These are phyloP conservation scores for Trypanosomatidae sp. DNA, from an alignment of 208 protist genomes.

Conservation along the genomic window DNA sequence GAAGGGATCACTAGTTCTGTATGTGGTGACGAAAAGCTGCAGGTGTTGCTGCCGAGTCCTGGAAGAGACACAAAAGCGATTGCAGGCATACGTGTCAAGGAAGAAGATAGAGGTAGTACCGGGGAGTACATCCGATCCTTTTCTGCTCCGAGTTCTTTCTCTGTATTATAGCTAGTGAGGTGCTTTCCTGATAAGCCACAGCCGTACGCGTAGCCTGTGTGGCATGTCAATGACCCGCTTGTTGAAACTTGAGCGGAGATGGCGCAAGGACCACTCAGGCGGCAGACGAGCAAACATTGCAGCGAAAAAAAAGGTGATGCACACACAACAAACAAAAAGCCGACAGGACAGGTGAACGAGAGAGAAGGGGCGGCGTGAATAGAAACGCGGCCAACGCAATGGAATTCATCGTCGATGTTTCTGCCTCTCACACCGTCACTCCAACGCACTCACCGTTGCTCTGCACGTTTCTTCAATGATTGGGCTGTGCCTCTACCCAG, in stretches of 20 bases:
- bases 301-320: neutral
- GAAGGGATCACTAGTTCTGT: neutral
- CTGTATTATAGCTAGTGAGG: neutral
- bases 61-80: neutral
- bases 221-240: neutral
- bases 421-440: neutral
- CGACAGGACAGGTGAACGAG: neutral
- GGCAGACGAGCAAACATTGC: neutral
- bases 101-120: neutral
- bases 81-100: neutral
- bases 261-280: neutral
- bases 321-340: neutral
- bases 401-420: neutral
- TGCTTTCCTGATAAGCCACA: neutral
- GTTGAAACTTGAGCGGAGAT: neutral
- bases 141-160: neutral
- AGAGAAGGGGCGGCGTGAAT: neutral
- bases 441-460: neutral
- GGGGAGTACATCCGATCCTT: neutral
- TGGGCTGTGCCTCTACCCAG: neutral
- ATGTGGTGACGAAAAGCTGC: neutral
- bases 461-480: neutral
- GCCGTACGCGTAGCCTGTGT: neutral
- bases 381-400: neutral
- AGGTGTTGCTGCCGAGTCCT: neutral